These are phyloP conservation scores for Irpex sp. DNA, from an alignment of 1,284 basidiomycete species.

Conservation along the genomic window DNA sequence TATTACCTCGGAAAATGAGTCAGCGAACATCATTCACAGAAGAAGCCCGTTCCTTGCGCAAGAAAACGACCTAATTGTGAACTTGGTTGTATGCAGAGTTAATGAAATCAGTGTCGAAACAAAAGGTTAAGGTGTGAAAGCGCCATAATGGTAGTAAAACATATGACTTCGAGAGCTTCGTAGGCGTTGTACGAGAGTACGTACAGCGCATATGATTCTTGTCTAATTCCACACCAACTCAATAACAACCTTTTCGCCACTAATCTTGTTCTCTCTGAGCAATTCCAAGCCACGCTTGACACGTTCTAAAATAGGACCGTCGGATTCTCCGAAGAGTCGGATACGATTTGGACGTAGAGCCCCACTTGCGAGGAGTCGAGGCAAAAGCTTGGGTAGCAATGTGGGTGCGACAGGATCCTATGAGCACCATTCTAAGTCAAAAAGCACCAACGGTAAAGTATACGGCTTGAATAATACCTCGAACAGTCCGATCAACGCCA, in stretches of 20 bases:
- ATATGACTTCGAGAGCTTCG: too few species aligned
- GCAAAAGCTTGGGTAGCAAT: conserved; percentile 1
- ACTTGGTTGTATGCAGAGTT: too few species aligned
- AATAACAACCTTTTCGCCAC: conserved; percentile 11
- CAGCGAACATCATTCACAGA: too few species aligned
- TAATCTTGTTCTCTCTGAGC: conserved; percentile 6
- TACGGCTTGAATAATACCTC: background rate
- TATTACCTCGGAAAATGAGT: too few species aligned
- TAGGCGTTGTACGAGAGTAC: too few species aligned
- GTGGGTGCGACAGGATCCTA: background rate
- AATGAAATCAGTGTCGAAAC: too few species aligned
- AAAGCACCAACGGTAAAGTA: background rate
- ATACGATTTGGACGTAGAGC: background rate
- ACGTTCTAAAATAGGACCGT: background rate
- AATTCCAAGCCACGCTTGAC: conserved; percentile 6
- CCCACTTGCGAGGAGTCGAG: conserved; percentile 3
- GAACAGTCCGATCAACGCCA: background rate
- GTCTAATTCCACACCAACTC: background rate
- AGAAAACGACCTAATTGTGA: too few species aligned
- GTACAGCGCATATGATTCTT: too few species aligned
- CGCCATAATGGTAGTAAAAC: too few species aligned
- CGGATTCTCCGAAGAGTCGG: too few species aligned
- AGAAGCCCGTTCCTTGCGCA: too few species aligned
- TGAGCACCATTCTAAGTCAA: background rate
- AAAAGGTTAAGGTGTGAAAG: too few species aligned